Evolutionary conservation across 768 basidiomycete genomes (phyloP).

Genomic region (Lactarius tabidus): DNA sequence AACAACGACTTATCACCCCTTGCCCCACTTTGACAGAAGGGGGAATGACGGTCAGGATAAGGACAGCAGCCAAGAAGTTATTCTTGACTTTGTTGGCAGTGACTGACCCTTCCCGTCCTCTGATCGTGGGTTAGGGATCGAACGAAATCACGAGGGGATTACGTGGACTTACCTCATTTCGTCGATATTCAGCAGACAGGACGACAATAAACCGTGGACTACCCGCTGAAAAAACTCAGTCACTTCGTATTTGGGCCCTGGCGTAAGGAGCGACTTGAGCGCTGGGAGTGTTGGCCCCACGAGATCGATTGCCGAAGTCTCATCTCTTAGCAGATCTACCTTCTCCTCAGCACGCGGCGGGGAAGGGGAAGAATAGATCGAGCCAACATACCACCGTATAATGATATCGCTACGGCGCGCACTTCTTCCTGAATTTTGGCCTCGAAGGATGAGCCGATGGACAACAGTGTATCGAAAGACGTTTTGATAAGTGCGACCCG

Average conservation of each 20-base stretch:
- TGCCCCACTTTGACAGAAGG: constrained; percentile 61
- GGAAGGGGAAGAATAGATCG: neutral
- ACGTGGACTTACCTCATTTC: constrained; percentile 74
- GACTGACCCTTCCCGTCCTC: constrained; percentile 74
- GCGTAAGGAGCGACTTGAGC: constrained; percentile 69
- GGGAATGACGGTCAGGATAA: constrained; percentile 80
- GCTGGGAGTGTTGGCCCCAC: constrained; percentile 77
- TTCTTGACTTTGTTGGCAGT: constrained; percentile 83
- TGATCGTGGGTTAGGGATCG: constrained; percentile 31
- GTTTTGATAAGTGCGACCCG: constrained; percentile 61
- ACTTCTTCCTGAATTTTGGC: constrained; percentile 65
- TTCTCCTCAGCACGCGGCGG: constrained; percentile 15
- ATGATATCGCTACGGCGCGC: constrained; percentile 68
- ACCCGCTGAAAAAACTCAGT: constrained; percentile 54
- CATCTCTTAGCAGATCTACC: constrained; percentile 80
- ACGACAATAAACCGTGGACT: constrained; percentile 79
- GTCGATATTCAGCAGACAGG: constrained; percentile 82
- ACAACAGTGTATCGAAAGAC: constrained; percentile 57
- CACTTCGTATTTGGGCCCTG: constrained; percentile 42
- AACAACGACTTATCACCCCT: constrained; percentile 76
- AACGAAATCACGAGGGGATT: constrained; percentile 1
- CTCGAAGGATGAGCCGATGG: constrained; percentile 55
- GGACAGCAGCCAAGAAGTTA: constrained; percentile 81
- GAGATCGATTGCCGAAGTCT: constrained; percentile 72
- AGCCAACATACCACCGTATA: constrained; percentile 63